Evolutionary conservation across 306 rosid species (phyloP).

Genomic region (Gastrolobium bilobum): DNA sequence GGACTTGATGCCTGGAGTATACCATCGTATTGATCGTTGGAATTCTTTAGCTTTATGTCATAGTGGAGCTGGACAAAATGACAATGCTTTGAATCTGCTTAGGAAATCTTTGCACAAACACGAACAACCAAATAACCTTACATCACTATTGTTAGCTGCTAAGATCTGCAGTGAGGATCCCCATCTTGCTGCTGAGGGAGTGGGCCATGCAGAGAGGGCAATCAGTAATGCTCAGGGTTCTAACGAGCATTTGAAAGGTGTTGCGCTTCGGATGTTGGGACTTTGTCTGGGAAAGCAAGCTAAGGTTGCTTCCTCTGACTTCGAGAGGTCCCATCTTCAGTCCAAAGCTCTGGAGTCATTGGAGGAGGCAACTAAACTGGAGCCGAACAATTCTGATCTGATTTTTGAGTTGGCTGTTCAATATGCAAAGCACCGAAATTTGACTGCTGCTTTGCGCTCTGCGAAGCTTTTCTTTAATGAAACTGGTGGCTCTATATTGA

Average conservation of each 20-base stretch:
- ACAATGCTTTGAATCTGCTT: conserved; percentile 73
- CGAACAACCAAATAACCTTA: conserved; percentile 83
- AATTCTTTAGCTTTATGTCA: conserved; percentile 86
- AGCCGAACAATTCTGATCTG: conserved; percentile 69
- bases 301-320: conserved; percentile 65
- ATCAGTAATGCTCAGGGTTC: conserved; percentile 57
- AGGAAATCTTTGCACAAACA: conserved; percentile 87
- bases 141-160: conserved; percentile 81
- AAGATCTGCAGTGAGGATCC: conserved; percentile 85
- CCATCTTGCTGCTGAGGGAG: conserved; percentile 86
- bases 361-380: conserved; percentile 51
- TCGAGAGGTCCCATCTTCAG: conserved; percentile 57
- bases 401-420: conserved; percentile 83
- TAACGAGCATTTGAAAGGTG: conserved; percentile 80
- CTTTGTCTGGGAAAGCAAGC: conserved; percentile 87
- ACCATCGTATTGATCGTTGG: conserved; percentile 93
- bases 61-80: conserved; percentile 77
- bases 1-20: conserved; percentile 90
- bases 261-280: conserved; percentile 82
- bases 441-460: conserved; percentile 74
- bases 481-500: conserved; percentile 85
- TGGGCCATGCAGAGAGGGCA: conserved; percentile 74
- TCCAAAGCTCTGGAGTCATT: conserved; percentile 55
- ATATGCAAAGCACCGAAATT: conserved; percentile 82
- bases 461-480: conserved; percentile 80